These are phyloP conservation scores for Aureobasidium sp. DNA, from an alignment of 2,329 filamentous ascomycete species.

Conservation along the genomic window DNA sequence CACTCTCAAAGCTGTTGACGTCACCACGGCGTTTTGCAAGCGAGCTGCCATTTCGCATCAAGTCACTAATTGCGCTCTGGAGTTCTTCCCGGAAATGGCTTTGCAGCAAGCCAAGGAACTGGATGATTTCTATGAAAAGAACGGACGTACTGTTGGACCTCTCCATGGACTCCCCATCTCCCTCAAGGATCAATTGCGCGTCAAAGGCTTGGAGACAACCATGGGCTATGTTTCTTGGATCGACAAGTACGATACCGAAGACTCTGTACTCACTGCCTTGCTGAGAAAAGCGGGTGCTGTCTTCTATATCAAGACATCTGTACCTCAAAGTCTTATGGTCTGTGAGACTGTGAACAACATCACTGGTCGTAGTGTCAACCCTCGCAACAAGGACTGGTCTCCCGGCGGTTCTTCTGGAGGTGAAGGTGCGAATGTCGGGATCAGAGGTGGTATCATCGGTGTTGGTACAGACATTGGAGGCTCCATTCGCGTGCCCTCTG, in stretches of 20 bases:
- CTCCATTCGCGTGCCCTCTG: constrained; percentile 42
- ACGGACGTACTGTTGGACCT: constrained; percentile 33
- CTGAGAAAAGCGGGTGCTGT: constrained; percentile 48
- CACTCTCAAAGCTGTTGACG: constrained; percentile 40
- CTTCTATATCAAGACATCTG: constrained; percentile 46
- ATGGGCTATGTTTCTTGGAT: constrained; percentile 59
- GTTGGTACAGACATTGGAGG: constrained; percentile 50
- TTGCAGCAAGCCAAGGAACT: constrained; percentile 42
- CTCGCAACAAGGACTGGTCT: constrained; percentile 45
- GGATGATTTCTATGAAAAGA: constrained; percentile 40
- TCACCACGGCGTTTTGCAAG: constrained; percentile 45
- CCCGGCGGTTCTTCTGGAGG: constrained; percentile 50
- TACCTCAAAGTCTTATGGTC: constrained; percentile 51
- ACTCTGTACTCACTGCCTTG: constrained; percentile 52
- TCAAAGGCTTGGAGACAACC: constrained; percentile 39
- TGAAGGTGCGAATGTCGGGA: constrained; percentile 48
- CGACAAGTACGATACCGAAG: constrained; percentile 48
- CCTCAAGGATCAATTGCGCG: constrained; percentile 19
- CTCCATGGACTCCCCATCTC: constrained; percentile 21
- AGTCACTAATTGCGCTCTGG: constrained; percentile 40
- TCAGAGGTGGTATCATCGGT: constrained; percentile 47
- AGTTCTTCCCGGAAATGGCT: constrained; percentile 35
- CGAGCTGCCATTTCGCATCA: constrained; percentile 44
- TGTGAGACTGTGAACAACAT: constrained; percentile 46
- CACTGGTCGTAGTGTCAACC: constrained; percentile 48